phyloP scores from a whole-genome alignment of 192 early-diverging fungal species.

The Phycomyces nitens region DNA sequence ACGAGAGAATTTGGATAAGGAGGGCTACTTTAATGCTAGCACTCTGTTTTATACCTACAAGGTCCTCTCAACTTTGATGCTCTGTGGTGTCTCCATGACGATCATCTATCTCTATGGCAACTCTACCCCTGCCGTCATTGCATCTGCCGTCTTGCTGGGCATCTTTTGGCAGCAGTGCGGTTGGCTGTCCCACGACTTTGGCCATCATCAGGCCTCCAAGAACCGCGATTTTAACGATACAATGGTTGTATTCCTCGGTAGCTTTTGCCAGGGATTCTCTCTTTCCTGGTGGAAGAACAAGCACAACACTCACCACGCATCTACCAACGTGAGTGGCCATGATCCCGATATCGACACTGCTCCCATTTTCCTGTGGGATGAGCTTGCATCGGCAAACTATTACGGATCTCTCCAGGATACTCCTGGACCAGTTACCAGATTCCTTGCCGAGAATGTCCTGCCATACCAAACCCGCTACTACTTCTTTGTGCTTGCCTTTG shows the following conservation, averaged over 20 bases:
- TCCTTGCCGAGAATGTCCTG: slow-evolving; percentile 51
- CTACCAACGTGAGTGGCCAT: slow-evolving; percentile 71
- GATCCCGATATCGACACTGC: slow-evolving; percentile 87
- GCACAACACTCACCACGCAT: slow-evolving; percentile 83
- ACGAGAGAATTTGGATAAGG: slow-evolving; percentile 43
- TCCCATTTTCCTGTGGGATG: slow-evolving; percentile 75
- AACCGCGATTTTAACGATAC: slow-evolving; percentile 60
- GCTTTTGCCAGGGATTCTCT: slow-evolving; percentile 74
- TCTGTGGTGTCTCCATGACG: slow-evolving; percentile 45
- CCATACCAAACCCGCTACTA: slow-evolving; percentile 56
- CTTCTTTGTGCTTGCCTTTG: slow-evolving; percentile 71
- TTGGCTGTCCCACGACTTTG: slow-evolving; percentile 81
- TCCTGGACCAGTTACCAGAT: slow-evolving; percentile 45
- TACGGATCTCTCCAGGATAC: slow-evolving; percentile 48
- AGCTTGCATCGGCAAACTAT: slow-evolving; percentile 53
- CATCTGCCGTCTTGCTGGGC: slow-evolving; percentile 56
- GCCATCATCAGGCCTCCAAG: slow-evolving; percentile 78
- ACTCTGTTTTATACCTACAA: slow-evolving; percentile 70
- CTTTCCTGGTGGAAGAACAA: slow-evolving; percentile 87
- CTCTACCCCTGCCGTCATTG: slow-evolving; percentile 50
- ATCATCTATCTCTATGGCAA: slow-evolving; percentile 53
- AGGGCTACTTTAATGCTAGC: slow-evolving; percentile 61
- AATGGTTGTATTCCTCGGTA: slow-evolving; percentile 68
- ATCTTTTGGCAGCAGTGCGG: slow-evolving; percentile 83
- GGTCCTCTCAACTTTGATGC: slow-evolving; percentile 49